phyloP scores from a whole-genome alignment of 2,329 filamentous ascomycete genomes.

The Hymenoscyphus occultus region DNA sequence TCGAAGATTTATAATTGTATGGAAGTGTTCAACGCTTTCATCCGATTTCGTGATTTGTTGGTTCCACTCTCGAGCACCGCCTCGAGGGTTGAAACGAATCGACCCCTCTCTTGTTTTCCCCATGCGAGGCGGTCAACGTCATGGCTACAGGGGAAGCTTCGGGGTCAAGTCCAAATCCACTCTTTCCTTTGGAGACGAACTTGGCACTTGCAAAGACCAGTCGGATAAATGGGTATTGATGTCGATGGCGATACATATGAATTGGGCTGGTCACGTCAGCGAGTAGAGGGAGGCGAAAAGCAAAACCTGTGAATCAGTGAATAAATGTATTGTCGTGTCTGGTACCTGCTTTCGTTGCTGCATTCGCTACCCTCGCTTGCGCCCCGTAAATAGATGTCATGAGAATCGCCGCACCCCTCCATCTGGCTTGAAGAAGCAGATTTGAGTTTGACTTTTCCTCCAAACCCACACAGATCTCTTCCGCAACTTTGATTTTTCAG shows the following conservation, averaged over 20 bases:
- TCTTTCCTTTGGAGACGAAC: background rate
- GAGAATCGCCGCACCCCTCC: too few species aligned
- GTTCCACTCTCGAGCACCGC: background rate
- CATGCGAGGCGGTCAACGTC: background rate
- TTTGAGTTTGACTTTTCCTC: too few species aligned
- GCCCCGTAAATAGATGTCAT: background rate
- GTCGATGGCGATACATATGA: background rate
- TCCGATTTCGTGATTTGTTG: background rate
- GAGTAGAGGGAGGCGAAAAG: background rate
- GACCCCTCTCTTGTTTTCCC: background rate
- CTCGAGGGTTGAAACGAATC: background rate
- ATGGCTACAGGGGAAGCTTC: slow-evolving; percentile 2
- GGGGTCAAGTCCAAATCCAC: background rate
- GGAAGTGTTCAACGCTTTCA: background rate
- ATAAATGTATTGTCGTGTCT: background rate
- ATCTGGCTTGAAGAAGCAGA: too few species aligned
- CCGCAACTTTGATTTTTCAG: too few species aligned
- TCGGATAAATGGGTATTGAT: background rate
- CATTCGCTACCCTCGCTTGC: background rate
- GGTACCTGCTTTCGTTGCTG: background rate
- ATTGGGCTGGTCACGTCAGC: background rate
- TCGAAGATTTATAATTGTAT: background rate
- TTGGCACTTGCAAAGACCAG: background rate
- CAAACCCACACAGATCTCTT: too few species aligned
- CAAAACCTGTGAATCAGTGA: background rate